Conservation (phyloP, 345 rosid genomes). For the Lepidium africanum region DNA sequence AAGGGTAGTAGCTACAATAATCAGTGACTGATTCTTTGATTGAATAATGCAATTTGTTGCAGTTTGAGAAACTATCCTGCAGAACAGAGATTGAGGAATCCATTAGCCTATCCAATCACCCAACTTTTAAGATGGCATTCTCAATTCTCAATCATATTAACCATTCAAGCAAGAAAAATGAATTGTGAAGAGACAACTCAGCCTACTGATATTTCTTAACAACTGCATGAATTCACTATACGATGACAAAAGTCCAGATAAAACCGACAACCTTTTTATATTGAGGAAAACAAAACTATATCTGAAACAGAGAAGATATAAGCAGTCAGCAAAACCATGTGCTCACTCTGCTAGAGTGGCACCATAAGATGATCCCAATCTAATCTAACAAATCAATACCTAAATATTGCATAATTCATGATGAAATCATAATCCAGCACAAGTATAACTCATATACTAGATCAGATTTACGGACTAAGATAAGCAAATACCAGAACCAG, state of each 20-base stretch:
- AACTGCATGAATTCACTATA: background rate
- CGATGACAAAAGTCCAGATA: background rate
- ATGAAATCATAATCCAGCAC: no score
- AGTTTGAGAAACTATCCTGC: background rate
- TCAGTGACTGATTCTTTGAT: background rate
- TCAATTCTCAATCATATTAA: background rate
- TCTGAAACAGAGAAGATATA: background rate
- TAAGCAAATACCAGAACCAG: no score
- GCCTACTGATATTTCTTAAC: background rate
- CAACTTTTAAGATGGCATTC: no score
- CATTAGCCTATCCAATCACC: background rate
- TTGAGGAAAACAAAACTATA: background rate
- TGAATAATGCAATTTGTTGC: background rate
- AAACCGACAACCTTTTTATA: background rate
- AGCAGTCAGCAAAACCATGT: background rate
- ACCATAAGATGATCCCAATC: background rate
- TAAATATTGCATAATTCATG: no score
- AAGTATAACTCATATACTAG: no score
- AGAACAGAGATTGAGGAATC: background rate
- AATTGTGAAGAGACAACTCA: background rate
- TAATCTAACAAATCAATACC: background rate
- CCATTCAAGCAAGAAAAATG: background rate
- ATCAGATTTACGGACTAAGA: no score
- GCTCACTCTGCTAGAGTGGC: background rate
- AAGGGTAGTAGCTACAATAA: background rate